Percentiles rank a stretch among this genome's conserved stretches.
These are phyloP conservation scores for Hordeum vulgare DNA, from an alignment of 176 grass and related monocot genomes.

Conservation along the genomic window MorexV3_pseudomolecules_assembly NC_058519.1:23665809-23666308, in stretches of 20 bases:
- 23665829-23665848: too few relatives aligned
- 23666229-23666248: not conserved
- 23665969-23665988: not conserved
- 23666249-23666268: not conserved
- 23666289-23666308: not conserved
- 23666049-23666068: not conserved
- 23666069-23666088: not conserved
- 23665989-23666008: not conserved
- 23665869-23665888: not conserved
- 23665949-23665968: not conserved
- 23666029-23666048: not conserved
- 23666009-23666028: too few relatives aligned
- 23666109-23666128: not conserved
- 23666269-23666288: not conserved
- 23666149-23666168: not conserved
- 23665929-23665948: not conserved
- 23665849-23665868: too few relatives aligned
- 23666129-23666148: not conserved
- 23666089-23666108: not conserved
- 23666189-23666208: not conserved
- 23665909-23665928: not conserved
- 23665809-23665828: too few relatives aligned
- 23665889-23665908: too few relatives aligned
- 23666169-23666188: not conserved
- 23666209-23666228: too few relatives aligned